Percentiles rank a stretch among this genome's conserved stretches.
These are phyloP conservation scores for Yamadazyma conglobata DNA, from an alignment of 1,139 yeast genomes.

Conservation along the genomic window DNA sequence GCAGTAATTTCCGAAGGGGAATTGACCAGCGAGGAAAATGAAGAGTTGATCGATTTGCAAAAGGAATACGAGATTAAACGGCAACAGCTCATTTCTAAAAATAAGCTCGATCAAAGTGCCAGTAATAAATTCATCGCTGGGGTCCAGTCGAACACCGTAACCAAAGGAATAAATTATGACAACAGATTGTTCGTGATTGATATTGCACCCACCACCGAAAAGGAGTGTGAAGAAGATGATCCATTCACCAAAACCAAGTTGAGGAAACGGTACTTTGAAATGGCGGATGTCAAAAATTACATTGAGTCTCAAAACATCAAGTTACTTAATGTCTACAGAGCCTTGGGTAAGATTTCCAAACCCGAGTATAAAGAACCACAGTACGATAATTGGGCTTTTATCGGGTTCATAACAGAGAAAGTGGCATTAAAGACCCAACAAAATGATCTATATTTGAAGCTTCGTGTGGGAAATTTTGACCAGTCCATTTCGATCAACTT, in stretches of 20 bases:
- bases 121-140: constrained; percentile 14
- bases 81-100: constrained; percentile 18
- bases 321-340: constrained; percentile 29
- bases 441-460: constrained; percentile 50
- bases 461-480: constrained; percentile 67
- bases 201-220: constrained; percentile 7
- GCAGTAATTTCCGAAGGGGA: constrained; percentile 19
- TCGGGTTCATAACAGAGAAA: constrained; percentile 65
- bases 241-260: constrained; percentile 14
- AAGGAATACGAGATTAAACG: constrained; percentile 27
- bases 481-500: constrained; percentile 56
- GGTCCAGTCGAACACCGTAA: constrained; percentile 7
- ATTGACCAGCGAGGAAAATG: constrained; percentile 27
- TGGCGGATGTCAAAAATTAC: constrained; percentile 8
- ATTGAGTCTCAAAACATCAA: constrained; percentile 42
- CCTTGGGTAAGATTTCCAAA: constrained; percentile 58
- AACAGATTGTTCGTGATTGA: constrained; percentile 22
- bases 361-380: constrained; percentile 69
- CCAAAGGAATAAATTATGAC: constrained; percentile 17
- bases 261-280: constrained; percentile 6
- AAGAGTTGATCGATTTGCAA: constrained; percentile 25
- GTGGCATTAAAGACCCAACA: constrained; percentile 36
- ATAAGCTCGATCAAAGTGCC: constrained; percentile 10
- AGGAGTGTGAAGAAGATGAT: constrained; percentile 18
- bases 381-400: constrained; percentile 69